phyloP scores from a whole-genome alignment of 176 grass and related monocot species.

The Typha latifolia region DNA sequence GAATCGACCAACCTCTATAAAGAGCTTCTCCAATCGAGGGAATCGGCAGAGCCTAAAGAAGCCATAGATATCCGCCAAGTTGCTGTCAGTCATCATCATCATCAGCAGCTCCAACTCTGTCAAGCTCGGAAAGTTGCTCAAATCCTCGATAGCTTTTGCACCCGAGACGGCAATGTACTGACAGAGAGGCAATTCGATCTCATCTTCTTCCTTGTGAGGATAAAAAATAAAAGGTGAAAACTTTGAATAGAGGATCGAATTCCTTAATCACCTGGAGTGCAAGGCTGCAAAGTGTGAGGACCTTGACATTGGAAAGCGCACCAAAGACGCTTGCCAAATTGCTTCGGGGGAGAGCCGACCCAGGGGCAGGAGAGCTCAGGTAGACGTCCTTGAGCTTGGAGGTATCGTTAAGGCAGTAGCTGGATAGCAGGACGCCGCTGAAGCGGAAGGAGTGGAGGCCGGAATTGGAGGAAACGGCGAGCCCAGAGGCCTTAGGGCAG shows the following conservation, averaged over 20 bases:
- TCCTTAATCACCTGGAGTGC: slow-evolving; percentile 53
- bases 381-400: slow-evolving; percentile 45
- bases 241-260: background rate
- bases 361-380: slow-evolving; percentile 45
- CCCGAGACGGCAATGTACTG: too few species aligned
- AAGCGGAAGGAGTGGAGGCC: slow-evolving; percentile 58
- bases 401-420: slow-evolving; percentile 20
- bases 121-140: slow-evolving; percentile 40
- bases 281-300: slow-evolving; percentile 75
- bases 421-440: slow-evolving; percentile 46
- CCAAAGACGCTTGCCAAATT: too few species aligned
- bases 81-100: slow-evolving; percentile 71
- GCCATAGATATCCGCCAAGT: slow-evolving; percentile 64
- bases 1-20: slow-evolving; percentile 54
- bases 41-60: slow-evolving; percentile 63
- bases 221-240: slow-evolving; percentile 2
- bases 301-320: slow-evolving; percentile 43
- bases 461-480: slow-evolving; percentile 27
- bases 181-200: background rate
- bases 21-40: slow-evolving; percentile 54
- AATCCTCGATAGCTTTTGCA: background rate
- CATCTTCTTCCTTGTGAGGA: slow-evolving; percentile 14
- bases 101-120: slow-evolving; percentile 75
- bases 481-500: slow-evolving; percentile 50
- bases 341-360: slow-evolving; percentile 8